Evolutionary conservation across 371 early-diverging fungal species (phyloP), one percentile per base, ranked within the genome.

Genomic region (Umbelopsis sp.): DNA sequence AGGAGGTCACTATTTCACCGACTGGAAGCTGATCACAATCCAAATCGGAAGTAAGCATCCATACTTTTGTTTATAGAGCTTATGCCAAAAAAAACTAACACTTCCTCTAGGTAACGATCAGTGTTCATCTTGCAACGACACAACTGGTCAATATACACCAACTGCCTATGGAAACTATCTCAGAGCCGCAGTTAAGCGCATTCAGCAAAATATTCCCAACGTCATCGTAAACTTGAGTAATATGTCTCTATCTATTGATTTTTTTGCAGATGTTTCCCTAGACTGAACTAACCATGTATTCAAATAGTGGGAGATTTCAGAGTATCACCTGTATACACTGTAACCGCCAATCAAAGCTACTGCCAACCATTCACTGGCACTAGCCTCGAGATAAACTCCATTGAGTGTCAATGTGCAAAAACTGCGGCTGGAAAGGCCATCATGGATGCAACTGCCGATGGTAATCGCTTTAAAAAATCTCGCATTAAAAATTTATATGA

Each of bases 1-100:
- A 10, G 69, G 53, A 16, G 38, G 75, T 7, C 65, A 77, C 53
- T 74, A 67, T 44, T 51, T 72, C 37, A 75, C 72, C 24, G 81
- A 81, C 50, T 81, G 81, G 81, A 81, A 81, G 20, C 64, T 81
- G 72, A 77, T 81, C 38, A 81, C 74, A 25, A 79, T 81, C 22
- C 79, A 79, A 68, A 79, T 79, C 35, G 81, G 79, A 14, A 77
- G 77, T 65, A 77, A 74, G 16, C 52, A 16, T 41, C 6, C 12
- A 16, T 41, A 20, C 24, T 16, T 29, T 32, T 32, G 65, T n/a
- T 9, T 35, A 2, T 6, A 41, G 35, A 38, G 3, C 18, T 41
- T 41, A 41, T 1, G 41, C 41, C 22, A 46, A n/a, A 22, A 4
- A 22, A 1, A 14, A 25, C 12, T 63, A 25, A 16, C 7, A 10